Percentiles rank a stretch among this genome's conserved stretches.
Conservation (phyloP, 2,329 filamentous ascomycete species). For the Cadophora gregata region DNA sequence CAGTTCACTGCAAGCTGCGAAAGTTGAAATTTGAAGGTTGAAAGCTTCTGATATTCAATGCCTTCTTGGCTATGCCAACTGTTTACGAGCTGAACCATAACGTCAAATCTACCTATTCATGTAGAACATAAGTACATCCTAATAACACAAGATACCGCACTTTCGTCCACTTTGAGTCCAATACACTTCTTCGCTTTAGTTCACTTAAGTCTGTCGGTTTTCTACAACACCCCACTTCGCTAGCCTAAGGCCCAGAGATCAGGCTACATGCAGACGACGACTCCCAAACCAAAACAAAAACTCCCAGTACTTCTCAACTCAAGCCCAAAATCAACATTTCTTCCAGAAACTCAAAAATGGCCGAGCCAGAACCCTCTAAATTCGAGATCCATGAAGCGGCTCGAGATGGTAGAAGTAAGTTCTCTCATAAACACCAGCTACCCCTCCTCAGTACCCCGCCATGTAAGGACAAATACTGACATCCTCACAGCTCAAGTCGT, state of each 20-base stretch:
- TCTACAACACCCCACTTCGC: not conserved
- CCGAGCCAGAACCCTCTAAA: conserved; percentile 55
- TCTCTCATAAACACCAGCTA: conserved; percentile 9
- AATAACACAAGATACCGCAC: too few relatives aligned
- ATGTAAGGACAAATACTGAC: conserved; percentile 35
- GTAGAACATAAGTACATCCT: too few relatives aligned
- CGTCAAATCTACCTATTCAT: too few relatives aligned
- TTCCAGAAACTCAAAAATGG: conserved; percentile 6
- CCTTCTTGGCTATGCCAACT: too few relatives aligned
- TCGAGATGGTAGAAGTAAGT: conserved; percentile 80
- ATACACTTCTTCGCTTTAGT: not conserved
- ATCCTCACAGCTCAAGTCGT: conserved; percentile 65
- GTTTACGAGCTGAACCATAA: too few relatives aligned
- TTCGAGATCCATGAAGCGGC: conserved; percentile 89
- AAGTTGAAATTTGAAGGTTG: too few relatives aligned
- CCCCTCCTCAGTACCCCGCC: conserved; percentile 22
- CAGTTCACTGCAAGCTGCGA: too few relatives aligned
- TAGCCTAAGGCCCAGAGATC: conserved; percentile 21
- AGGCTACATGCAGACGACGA: conserved; percentile 26
- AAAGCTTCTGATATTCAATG: too few relatives aligned
- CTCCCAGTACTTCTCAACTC: not conserved
- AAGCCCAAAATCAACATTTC: not conserved
- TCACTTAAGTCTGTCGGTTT: not conserved
- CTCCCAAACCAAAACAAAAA: conserved; percentile 11
- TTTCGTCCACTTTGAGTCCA: too few relatives aligned